Evolutionary conservation across 164 flowering plant species (phyloP), one percentile per base, ranked within the genome.

Genomic region (Magnolia officinalis): DNA sequence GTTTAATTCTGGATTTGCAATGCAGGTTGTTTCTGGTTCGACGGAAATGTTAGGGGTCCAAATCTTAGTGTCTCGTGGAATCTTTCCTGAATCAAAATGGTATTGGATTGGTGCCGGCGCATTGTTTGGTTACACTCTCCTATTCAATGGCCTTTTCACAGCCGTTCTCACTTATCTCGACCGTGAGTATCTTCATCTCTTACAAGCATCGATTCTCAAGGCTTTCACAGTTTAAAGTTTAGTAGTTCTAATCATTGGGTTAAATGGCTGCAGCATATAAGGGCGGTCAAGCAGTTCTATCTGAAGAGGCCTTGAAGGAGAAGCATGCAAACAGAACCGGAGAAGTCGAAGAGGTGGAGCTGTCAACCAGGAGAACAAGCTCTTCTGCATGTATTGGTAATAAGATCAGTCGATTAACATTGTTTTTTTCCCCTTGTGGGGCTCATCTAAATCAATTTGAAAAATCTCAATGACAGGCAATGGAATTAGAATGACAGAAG

Each of bases 41-140:
- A 77, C 61, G 8, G 71, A 76, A 51, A 3, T 84, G 37, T n/a
- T 85, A 37, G 88, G 88, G 50, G 45, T 70, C 20, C 31, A 18
- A 29, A 55, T 78, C 20, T 26, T 80, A 71, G 75, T 67, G 67
- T 50, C 80, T 52, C 86, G 86, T 58, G 86, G 86, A 37, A 63
- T 82, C 66, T 83, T 78, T 63, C 77, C 88, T 10, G 18, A 76
- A 26, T 73, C 83, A 49, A 76, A 79, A 59, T 85, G 88, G 88
- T 85, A 82, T 72, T 85, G 88, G 88, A 72, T 85, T 16, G 86
- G 86, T 5, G 73, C 63, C 1, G 81, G 80, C 21, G 86, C 86
- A 59, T 71, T 76, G 65, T 1, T 80, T 50, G 88, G 88, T 50
- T 85, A 72, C 64, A 49, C 67, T 13, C 20, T 79, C 51, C 77